Conservation (phyloP, 2,329 filamentous ascomycete species). For the Aspergillus caelatus region DNA sequence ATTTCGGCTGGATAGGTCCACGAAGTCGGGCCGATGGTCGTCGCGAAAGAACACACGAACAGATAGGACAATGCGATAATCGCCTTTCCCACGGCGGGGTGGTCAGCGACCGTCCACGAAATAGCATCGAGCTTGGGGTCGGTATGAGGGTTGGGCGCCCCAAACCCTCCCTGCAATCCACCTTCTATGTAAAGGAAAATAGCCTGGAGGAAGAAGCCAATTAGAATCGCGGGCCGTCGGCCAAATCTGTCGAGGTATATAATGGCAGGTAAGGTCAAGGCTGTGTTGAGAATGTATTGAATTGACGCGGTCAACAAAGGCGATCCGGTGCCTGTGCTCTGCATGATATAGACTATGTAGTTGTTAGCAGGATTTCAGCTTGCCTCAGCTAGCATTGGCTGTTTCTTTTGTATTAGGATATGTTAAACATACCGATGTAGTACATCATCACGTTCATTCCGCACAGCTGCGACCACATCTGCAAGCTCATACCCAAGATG, state of each 20-base stretch:
- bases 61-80: conserved; percentile 32
- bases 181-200: conserved; percentile 43
- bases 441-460: conserved; percentile 77
- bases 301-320: conserved; percentile 67
- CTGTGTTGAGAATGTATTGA: conserved; percentile 76
- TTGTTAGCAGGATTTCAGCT: neutral
- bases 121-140: conserved; percentile 21
- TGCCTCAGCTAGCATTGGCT: rapidly evolving
- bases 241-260: conserved; percentile 74
- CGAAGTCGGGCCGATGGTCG: conserved; percentile 27
- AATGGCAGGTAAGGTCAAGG: conserved; percentile 74
- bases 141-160: conserved; percentile 5
- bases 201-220: conserved; percentile 65
- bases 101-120: conserved; percentile 21
- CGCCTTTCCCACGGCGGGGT: conserved; percentile 25
- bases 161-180: conserved; percentile 35
- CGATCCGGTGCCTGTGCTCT: conserved; percentile 59
- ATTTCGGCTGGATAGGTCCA: conserved; percentile 25
- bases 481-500: conserved; percentile 69
- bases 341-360: conserved; percentile 59
- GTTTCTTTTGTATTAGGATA: neutral
- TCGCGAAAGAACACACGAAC: conserved; percentile 30
- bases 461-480: conserved; percentile 74
- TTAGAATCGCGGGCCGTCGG: conserved; percentile 66
- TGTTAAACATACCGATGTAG: conserved; percentile 53